Conservation (phyloP, 805 yeast species). For the Kuraishia floccosa region DNA sequence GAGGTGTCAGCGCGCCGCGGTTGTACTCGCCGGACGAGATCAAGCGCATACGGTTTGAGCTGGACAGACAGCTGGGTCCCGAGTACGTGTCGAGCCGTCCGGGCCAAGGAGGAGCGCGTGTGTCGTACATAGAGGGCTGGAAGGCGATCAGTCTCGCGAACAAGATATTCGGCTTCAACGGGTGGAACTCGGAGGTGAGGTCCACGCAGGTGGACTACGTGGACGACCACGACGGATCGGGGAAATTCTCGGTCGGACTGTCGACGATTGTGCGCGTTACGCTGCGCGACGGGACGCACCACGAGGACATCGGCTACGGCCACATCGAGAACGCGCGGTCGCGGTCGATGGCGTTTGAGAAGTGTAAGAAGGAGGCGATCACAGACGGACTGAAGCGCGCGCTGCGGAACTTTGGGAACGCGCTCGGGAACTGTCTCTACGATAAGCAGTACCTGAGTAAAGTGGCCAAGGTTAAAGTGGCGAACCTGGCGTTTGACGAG, state of each 20-base stretch:
- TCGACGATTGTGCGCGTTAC: constrained; percentile 64
- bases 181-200: constrained; percentile 70
- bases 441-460: constrained; percentile 54
- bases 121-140: constrained; percentile 78
- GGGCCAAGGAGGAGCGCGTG: constrained; percentile 61
- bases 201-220: constrained; percentile 57
- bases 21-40: constrained; percentile 14
- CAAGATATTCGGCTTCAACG: constrained; percentile 73
- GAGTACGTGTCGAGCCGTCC: constrained; percentile 68
- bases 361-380: constrained; percentile 77
- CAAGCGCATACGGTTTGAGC: constrained; percentile 13
- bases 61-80: constrained; percentile 47
- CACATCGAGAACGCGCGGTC: constrained; percentile 58
- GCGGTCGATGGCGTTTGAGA: constrained; percentile 65
- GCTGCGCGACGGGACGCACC: constrained; percentile 71
- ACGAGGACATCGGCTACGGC: constrained; percentile 72
- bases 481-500: constrained; percentile 17
- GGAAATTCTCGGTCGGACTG: constrained; percentile 51
- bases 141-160: constrained; percentile 71
- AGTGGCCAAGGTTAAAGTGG: constrained; percentile 29
- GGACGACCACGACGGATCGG: constrained; percentile 52
- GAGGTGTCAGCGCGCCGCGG: background rate
- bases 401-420: constrained; percentile 68
- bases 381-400: constrained; percentile 77
- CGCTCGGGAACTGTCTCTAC: constrained; percentile 75